A percentile compares a stretch with the other conserved stretches of the same genome.
These are phyloP conservation scores for Yamadazyma dushanensis DNA, from an alignment of 1,139 yeast genomes.

Conservation along the genomic window DNA sequence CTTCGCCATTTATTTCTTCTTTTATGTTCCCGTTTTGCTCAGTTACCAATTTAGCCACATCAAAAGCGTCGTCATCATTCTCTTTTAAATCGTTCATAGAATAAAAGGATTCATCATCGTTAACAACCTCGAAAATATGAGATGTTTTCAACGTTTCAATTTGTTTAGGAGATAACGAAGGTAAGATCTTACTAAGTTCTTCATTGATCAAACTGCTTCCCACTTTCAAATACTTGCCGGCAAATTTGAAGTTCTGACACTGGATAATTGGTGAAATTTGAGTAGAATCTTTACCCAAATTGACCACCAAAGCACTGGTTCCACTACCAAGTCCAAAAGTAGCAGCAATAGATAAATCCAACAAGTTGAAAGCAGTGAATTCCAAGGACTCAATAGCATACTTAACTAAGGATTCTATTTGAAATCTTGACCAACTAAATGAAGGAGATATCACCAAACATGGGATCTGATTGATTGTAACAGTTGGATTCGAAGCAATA, in stretches of 20 bases:
- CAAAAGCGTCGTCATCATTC: constrained; percentile 63
- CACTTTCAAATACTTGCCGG: constrained; percentile 44
- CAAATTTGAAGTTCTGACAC: constrained; percentile 58
- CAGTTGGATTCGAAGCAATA: constrained; percentile 49
- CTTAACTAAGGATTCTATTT: constrained; percentile 69
- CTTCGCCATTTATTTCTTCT: constrained; percentile 17
- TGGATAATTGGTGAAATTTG: constrained; percentile 81
- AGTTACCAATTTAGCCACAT: constrained; percentile 87
- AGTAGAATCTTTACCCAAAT: constrained; percentile 73
- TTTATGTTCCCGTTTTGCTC: constrained; percentile 34
- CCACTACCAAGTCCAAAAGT: constrained; percentile 69
- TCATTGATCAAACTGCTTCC: constrained; percentile 71
- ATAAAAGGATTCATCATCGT: constrained; percentile 59
- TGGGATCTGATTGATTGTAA: constrained; percentile 49
- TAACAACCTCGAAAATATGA: constrained; percentile 72
- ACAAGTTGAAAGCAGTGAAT: constrained; percentile 68
- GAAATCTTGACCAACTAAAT: constrained; percentile 65
- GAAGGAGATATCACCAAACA: constrained; percentile 62
- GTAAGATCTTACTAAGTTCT: constrained; percentile 51
- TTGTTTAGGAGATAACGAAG: constrained; percentile 57
- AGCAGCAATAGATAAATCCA: constrained; percentile 71
- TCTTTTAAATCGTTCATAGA: constrained; percentile 50
- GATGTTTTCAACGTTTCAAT: constrained; percentile 76
- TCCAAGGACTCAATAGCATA: constrained; percentile 74
- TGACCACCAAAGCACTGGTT: constrained; percentile 68